A percentile compares a stretch with the other conserved stretches of the same genome.
phyloP scores from a whole-genome alignment of 75 land plant species.

The Ceratopteris richardii region DNA sequence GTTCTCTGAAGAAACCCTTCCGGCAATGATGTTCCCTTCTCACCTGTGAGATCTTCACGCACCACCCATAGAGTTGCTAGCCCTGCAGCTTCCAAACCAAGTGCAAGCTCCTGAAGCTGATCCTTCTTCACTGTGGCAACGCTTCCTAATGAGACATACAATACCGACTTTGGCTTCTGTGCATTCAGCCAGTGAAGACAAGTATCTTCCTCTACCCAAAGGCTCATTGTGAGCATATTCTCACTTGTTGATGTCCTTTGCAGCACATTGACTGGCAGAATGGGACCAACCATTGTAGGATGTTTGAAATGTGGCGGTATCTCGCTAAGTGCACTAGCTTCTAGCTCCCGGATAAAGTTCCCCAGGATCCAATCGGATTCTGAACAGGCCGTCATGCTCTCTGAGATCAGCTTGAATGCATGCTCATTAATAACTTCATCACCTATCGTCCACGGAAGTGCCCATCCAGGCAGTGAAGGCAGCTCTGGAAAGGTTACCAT shows the following conservation, averaged over 20 bases:
- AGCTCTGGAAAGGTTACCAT: constrained; percentile 10
- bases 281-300: constrained; percentile 6
- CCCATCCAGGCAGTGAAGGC: constrained; percentile 1
- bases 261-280: neutral
- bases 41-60: neutral
- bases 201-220: constrained; percentile 8
- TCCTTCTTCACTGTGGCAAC: constrained; percentile 4
- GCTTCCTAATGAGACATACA: constrained; percentile 27
- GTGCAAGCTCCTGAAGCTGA: constrained; percentile 15
- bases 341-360: constrained; percentile 9
- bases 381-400: neutral
- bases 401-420: neutral
- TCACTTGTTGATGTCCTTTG: neutral
- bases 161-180: constrained; percentile 6
- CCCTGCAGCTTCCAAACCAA: constrained; percentile 9
- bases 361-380: constrained; percentile 7
- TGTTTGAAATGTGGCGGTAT: neutral
- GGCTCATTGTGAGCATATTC: neutral
- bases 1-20: neutral
- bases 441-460: neutral
- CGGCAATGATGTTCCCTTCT: neutral
- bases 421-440: neutral
- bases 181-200: constrained; percentile 12
- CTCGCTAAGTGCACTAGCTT: constrained; percentile 1
- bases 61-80: constrained; percentile 21